These are phyloP conservation scores for Cladophialophora carrionii DNA, from an alignment of 2,329 filamentous ascomycete species.

Conservation along the genomic window DNA sequence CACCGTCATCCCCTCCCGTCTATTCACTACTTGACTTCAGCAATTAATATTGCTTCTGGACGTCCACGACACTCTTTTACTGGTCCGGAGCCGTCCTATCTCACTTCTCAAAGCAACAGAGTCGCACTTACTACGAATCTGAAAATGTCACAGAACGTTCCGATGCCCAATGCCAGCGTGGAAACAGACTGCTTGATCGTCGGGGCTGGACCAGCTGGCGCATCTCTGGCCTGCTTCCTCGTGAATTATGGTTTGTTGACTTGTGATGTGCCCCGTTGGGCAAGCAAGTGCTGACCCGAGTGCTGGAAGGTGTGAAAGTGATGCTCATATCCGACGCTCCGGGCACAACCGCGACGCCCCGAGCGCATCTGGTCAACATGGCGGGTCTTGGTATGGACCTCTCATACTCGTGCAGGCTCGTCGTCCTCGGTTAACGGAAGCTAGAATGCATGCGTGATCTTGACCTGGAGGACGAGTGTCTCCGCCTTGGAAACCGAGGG, in stretches of 20 bases:
- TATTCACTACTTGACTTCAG: background rate
- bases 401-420: background rate
- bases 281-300: background rate
- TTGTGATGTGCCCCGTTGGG: background rate
- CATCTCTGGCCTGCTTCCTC: conserved; percentile 59
- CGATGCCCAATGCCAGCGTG: conserved; percentile 27
- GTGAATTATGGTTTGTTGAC: conserved; percentile 49
- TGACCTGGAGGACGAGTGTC: conserved; percentile 46
- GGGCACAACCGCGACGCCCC: conserved; percentile 29
- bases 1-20: too few species aligned
- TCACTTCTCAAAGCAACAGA: background rate
- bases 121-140: background rate
- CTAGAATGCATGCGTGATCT: conserved; percentile 51
- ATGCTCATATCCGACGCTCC: conserved; percentile 24
- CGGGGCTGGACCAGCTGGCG: conserved; percentile 59
- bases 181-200: conserved; percentile 56
- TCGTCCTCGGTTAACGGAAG: background rate
- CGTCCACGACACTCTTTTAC: background rate
- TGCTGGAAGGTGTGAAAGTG: conserved; percentile 23
- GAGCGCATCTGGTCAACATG: conserved; percentile 35
- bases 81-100: background rate
- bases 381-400: conserved; percentile 35
- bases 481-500: conserved; percentile 42
- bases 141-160: conserved; percentile 8
- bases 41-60: background rate